phyloP scores from a whole-genome alignment of 345 rosid species.

The Salix viminalis region DNA sequence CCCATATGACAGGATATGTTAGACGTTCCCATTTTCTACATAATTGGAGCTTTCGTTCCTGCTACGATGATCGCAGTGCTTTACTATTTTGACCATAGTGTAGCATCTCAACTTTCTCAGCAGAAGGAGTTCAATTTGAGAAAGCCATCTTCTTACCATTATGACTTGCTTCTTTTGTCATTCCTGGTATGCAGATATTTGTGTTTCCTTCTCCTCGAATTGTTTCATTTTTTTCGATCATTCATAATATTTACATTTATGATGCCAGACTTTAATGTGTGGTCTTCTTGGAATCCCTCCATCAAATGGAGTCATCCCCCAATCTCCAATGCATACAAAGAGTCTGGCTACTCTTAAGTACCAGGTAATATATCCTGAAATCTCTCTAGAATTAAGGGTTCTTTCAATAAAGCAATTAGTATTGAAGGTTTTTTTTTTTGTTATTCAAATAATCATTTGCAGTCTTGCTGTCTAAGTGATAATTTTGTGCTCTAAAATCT shows the following conservation, averaged over 20 bases:
- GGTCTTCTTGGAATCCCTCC: slow-evolving; percentile 38
- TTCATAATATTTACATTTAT: neutral
- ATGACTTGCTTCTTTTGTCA: slow-evolving; percentile 32
- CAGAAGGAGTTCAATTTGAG: slow-evolving; percentile 35
- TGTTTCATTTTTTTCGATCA: neutral
- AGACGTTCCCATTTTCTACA: slow-evolving; percentile 28
- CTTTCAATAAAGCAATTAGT: neutral
- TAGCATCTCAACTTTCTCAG: slow-evolving; percentile 35
- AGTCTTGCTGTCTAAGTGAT: neutral
- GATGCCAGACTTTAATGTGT: slow-evolving; percentile 22
- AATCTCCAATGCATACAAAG: slow-evolving; percentile 38
- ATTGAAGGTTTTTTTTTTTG: neutral
- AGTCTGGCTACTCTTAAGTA: slow-evolving; percentile 32
- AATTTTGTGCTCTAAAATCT: neutral
- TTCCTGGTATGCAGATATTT: slow-evolving; percentile 17
- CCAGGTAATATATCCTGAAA: slow-evolving; percentile 16
- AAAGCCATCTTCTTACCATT: slow-evolving; percentile 35
- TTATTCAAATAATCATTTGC: neutral
- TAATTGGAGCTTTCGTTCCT: slow-evolving; percentile 31
- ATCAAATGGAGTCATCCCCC: slow-evolving; percentile 35
- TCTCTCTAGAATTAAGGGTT: neutral
- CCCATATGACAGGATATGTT: slow-evolving; percentile 26
- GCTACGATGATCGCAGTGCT: slow-evolving; percentile 37
- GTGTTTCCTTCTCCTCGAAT: neutral
- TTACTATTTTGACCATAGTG: slow-evolving; percentile 35